Evolutionary conservation across 2,329 filamentous ascomycete genomes (phyloP), one percentile per base, ranked within the genome.

Genomic region (Coniochaeta ligniaria): DNA sequence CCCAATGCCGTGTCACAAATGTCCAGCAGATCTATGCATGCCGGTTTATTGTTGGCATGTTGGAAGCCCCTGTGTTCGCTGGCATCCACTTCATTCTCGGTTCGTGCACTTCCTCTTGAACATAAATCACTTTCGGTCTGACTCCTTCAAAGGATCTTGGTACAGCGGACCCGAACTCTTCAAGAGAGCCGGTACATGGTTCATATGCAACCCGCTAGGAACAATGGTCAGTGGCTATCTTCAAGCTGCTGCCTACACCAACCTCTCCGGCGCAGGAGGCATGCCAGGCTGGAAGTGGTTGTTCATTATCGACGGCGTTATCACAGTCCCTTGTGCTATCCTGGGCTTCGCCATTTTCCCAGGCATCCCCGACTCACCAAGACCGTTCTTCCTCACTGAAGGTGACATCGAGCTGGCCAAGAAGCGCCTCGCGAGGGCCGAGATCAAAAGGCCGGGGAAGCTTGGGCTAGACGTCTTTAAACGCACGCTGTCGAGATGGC

Each of bases 171-270:
- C 68, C 6, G 72, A 74, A n/a, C 69, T 75, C 0, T 81, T 79
- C 62, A 83, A 82, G 64, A 74, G 80, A 4, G 77, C 78, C 0
- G 78, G 79, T 0, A 73, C 80, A 1, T 82, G 80, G 73, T 82
- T 75, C 16, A 74, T 79, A 1, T 76, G 74, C 6, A 78, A 78
- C 28, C 76, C 75, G 1, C 70, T 80, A 1, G 78, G 76, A 0
- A 70, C 74, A 2, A 78, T 56, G 74, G 76, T 80, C 36, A 75
- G 76, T 60, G 78, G 77, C 1, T 80, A 79, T 60, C 67, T 81
- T 1, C 77, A 80, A 63, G 74, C 78, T 9, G 78, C 77, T 1
- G 76, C 76, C 0, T 79, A 80, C 64, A 76, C 72, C 17, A 77
- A 77, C 43, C 70, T 81, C 0, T 76, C 79, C 31, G 78, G 78